Base-by-base conservation (phyloP, 2,329 filamentous ascomycete genomes). In the Byssoonygena ceratinophila region DNA sequence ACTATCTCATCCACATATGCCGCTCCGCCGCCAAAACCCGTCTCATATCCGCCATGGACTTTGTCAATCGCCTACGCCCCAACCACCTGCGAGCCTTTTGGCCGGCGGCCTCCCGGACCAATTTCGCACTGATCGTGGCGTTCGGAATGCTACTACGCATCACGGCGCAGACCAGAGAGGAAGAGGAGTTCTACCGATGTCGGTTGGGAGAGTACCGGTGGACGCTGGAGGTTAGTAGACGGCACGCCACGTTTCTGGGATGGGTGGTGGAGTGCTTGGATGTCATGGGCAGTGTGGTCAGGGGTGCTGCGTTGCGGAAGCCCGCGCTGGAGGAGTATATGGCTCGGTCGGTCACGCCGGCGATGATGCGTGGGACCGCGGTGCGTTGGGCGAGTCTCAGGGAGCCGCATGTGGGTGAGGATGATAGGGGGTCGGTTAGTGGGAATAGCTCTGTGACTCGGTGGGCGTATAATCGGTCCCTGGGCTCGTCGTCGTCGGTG, bases 41-140 rank as follows among this genome's bases (percentile, higher is more conserved):
- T 4, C 78, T 97, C 31, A 95, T 96, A 64, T 94, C 87, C 20
- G 89, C 90, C 58, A 94, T 97, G 86, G 91, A 97, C 66, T 95
- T 96, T 68, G 89, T 95, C 61, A 96, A 96, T 69, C 84, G 91
- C 0, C 79, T 97, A 29, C 88, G 85, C 41, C 87, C 88, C 0
- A 81, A 83, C 32, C 90, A 97, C 62, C 77, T 96, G 27, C 82
- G 84, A n/a, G 80, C 87, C 0, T 96, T 96, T 70, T 97, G 91
- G 91, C 71, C 72, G 23, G 70, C 70, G 4, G 66, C 69, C 0
- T 67, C 71, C 3, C 69, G 71, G 46, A 72, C 71, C 11, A 95
- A 95, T 69, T 96, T 97, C 69, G 90, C 91, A 0, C 76, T 97
- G 9, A 95, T 97, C 62, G 90, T 89, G 52, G 95, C 90, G 0